Percentiles rank a stretch among this genome's conserved stretches.
Evolutionary conservation across 2,329 filamentous ascomycete species (phyloP).

Genomic region (Stachybotrys elegans): DNA sequence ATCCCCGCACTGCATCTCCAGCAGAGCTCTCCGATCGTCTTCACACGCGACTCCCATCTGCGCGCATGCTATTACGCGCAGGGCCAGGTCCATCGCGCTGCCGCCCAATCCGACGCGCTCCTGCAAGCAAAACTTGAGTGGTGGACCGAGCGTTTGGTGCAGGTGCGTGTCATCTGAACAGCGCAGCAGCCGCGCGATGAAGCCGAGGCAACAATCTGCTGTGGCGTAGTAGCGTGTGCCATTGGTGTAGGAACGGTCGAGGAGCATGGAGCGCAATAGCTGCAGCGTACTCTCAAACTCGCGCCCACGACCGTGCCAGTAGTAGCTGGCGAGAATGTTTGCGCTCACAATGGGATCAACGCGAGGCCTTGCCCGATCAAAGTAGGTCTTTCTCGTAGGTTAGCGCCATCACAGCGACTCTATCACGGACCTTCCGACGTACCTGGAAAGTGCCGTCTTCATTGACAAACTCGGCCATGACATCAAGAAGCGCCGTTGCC

Average conservation of each 20-base stretch:
- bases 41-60: background rate
- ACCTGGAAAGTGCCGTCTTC: conserved; percentile 1
- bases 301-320: background rate
- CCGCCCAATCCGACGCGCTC: background rate
- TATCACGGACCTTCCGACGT: background rate
- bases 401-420: too few species aligned
- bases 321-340: background rate
- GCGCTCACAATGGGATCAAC: conserved; percentile 1
- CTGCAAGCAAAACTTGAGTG: background rate
- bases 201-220: conserved; percentile 1
- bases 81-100: conserved; percentile 2
- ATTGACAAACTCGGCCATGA: conserved; percentile 1
- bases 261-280: background rate
- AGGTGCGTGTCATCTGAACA: background rate
- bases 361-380: background rate
- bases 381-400: background rate
- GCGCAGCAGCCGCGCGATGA: background rate
- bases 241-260: background rate
- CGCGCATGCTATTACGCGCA: background rate
- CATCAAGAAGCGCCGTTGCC: background rate
- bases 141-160: background rate
- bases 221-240: conserved; percentile 1
- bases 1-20: background rate
- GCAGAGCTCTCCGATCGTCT: background rate
- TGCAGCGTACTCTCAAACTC: background rate